A percentile compares a stretch with the other conserved stretches of the same genome.
Evolutionary conservation across 176 grass and related monocot species (phyloP).

Genomic region (Hordeum marinum): DNA sequence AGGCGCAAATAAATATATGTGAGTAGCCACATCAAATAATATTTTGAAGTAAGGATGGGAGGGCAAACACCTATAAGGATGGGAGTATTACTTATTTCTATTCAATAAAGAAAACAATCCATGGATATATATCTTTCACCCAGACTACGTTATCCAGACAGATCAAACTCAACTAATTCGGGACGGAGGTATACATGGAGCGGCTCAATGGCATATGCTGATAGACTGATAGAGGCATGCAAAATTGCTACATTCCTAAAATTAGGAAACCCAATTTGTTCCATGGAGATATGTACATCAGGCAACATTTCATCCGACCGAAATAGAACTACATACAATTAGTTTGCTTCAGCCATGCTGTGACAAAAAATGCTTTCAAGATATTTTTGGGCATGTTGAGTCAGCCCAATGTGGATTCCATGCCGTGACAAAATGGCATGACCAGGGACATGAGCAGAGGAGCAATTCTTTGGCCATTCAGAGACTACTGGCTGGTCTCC

Average conservation of each 20-base stretch:
- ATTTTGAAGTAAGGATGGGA: not conserved
- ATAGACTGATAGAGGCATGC: not conserved
- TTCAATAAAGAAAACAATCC: no score
- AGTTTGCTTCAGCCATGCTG: not conserved
- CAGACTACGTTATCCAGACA: no score
- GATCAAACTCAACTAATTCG: no score
- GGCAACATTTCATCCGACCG: not conserved
- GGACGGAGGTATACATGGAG: not conserved
- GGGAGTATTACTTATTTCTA: no score
- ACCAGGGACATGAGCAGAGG: not conserved
- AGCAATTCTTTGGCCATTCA: not conserved
- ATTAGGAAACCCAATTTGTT: not conserved
- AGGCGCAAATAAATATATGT: not conserved
- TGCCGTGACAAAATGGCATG: not conserved
- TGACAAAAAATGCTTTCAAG: no score
- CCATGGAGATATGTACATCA: not conserved
- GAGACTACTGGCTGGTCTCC: not conserved
- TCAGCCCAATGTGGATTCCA: not conserved
- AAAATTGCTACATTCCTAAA: not conserved
- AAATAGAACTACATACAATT: slow-evolving; percentile 2
- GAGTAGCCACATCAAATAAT: not conserved
- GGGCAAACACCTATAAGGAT: no score
- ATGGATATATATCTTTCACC: no score
- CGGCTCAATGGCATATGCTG: not conserved
- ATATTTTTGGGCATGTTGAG: no score